phyloP scores from a whole-genome alignment of 768 basidiomycete genomes.

The Steccherinum ochraceum region DNA sequence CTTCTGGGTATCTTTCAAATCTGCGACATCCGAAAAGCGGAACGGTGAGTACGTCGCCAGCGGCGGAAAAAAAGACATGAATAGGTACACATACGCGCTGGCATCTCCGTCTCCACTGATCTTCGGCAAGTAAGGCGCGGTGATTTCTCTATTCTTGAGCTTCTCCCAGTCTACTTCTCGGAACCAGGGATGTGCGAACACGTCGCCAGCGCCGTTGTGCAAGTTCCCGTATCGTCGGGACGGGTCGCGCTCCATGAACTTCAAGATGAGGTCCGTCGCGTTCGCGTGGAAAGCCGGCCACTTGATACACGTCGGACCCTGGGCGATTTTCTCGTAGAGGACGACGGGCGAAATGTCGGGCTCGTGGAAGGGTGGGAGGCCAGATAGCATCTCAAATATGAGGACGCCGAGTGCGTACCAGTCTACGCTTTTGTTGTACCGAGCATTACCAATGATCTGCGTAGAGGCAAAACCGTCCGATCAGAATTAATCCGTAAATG shows the following conservation, averaged over 20 bases:
- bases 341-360: slow-evolving; percentile 76
- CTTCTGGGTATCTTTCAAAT: slow-evolving; percentile 77
- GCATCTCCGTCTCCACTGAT: slow-evolving; percentile 93
- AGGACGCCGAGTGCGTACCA: slow-evolving; percentile 99
- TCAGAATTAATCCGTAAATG: neutral
- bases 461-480: neutral
- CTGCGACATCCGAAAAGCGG: slow-evolving; percentile 27
- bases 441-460: slow-evolving; percentile 70
- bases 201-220: slow-evolving; percentile 81
- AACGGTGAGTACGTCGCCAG: slow-evolving; percentile 8
- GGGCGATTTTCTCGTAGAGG: slow-evolving; percentile 88
- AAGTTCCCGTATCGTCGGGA: slow-evolving; percentile 88
- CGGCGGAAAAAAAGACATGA: slow-evolving; percentile 1
- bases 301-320: slow-evolving; percentile 64
- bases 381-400: slow-evolving; percentile 96
- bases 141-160: slow-evolving; percentile 78
- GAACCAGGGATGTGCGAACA: slow-evolving; percentile 93
- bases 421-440: slow-evolving; percentile 96
- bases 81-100: slow-evolving; percentile 61
- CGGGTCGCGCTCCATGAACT: slow-evolving; percentile 86
- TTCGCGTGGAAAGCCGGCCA: slow-evolving; percentile 77
- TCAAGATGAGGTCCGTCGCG: slow-evolving; percentile 84
- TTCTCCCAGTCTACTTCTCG: slow-evolving; percentile 88
- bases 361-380: slow-evolving; percentile 92
- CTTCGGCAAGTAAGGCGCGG: slow-evolving; percentile 91